These are phyloP conservation scores for Aristolochia contorta DNA, from an alignment of 164 flowering plant genomes.

Conservation along the genomic window DNA sequence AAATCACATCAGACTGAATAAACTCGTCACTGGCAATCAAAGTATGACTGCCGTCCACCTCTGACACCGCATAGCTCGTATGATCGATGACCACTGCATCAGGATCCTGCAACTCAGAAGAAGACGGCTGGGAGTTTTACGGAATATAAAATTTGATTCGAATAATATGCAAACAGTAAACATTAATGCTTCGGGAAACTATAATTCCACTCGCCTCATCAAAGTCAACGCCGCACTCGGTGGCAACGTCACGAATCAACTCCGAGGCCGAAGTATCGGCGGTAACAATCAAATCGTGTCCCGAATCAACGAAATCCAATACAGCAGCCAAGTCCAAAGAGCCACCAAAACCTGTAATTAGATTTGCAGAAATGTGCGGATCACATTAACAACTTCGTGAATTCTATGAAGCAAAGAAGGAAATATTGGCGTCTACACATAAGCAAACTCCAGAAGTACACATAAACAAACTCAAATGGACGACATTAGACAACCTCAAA, in stretches of 20 bases:
- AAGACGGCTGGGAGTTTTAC: neutral
- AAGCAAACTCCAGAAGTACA: too few species aligned
- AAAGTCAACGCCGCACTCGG: constrained; percentile 91
- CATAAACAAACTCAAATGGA: too few species aligned
- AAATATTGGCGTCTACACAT: too few species aligned
- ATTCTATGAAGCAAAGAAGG: neutral
- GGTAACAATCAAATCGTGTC: constrained; percentile 71
- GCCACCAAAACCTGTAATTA: constrained; percentile 68
- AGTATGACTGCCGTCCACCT: constrained; percentile 76
- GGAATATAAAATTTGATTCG: too few species aligned
- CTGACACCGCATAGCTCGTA: constrained; percentile 66
- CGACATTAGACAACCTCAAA: too few species aligned
- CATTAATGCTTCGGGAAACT: too few species aligned
- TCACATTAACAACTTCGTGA: neutral
- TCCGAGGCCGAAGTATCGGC: constrained; percentile 77
- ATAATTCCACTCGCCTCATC: constrained; percentile 54
- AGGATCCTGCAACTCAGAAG: constrained; percentile 39
- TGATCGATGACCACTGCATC: constrained; percentile 85
- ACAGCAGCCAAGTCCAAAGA: constrained; percentile 53
- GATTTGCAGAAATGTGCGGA: too few species aligned
- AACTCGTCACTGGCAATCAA: constrained; percentile 79
- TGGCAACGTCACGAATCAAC: constrained; percentile 69
- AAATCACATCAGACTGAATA: constrained; percentile 48
- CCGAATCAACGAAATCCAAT: constrained; percentile 80
- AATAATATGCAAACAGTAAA: too few species aligned